These are phyloP conservation scores for Aspergillus terreus DNA, from an alignment of 2,329 filamentous ascomycete species.

Conservation along the genomic window DNA sequence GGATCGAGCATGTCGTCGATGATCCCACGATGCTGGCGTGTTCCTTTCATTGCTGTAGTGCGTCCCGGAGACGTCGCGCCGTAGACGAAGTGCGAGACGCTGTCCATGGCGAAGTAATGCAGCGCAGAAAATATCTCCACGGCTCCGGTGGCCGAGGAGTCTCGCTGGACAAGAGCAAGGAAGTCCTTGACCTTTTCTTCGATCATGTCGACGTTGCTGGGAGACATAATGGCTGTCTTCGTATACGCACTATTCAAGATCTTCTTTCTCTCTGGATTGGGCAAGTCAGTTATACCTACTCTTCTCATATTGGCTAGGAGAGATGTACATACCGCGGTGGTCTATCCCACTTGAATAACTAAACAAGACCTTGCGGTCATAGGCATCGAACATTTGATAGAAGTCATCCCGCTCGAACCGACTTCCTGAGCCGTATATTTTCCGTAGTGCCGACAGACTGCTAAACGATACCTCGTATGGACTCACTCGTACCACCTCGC, in stretches of 20 bases:
- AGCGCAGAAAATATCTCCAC: conserved; percentile 47
- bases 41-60: conserved; percentile 43
- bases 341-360: conserved; percentile 37
- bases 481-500: conserved; percentile 46
- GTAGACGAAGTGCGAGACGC: conserved; percentile 52
- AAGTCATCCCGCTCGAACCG: conserved; percentile 50
- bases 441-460: conserved; percentile 45
- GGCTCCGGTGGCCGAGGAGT: conserved; percentile 14
- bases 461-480: conserved; percentile 47
- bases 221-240: conserved; percentile 45
- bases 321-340: background rate
- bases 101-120: conserved; percentile 53
- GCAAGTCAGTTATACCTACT: conserved; percentile 21
- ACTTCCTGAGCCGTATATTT: conserved; percentile 54
- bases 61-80: conserved; percentile 37
- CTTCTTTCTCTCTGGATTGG: conserved; percentile 51
- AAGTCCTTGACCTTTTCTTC: conserved; percentile 41
- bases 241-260: conserved; percentile 51
- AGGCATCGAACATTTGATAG: conserved; percentile 56
- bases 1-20: conserved; percentile 42
- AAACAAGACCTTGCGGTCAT: conserved; percentile 51
- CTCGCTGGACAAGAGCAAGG: conserved; percentile 38
- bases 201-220: conserved; percentile 30
- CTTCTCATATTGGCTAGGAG: background rate
- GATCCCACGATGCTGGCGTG: conserved; percentile 36